A percentile compares a stretch with the other conserved stretches of the same genome.
Evolutionary conservation across 768 basidiomycete species (phyloP).

Genomic region (Lentinus tigrinus): DNA sequence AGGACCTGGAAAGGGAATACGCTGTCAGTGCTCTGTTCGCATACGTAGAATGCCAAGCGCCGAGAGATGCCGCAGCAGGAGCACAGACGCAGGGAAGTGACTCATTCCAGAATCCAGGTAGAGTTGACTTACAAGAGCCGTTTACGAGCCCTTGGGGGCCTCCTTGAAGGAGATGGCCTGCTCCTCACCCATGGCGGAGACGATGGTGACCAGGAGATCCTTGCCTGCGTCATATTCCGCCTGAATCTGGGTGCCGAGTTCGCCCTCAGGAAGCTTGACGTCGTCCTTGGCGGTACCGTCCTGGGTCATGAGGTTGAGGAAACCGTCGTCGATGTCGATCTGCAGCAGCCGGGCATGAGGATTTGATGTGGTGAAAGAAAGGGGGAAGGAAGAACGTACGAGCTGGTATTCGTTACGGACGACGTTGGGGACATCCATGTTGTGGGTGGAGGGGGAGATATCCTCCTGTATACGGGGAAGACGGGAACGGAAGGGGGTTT

Average conservation of each 20-base stretch:
- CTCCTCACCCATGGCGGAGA: constrained; percentile 92
- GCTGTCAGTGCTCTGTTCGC: neutral
- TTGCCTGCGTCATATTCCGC: constrained; percentile 79
- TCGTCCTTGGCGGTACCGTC: constrained; percentile 90
- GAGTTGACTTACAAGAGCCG: neutral
- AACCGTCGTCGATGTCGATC: constrained; percentile 91
- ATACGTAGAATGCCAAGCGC: neutral
- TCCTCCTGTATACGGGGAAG: constrained; percentile 61
- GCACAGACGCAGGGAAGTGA: too few species aligned
- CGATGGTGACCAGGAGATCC: constrained; percentile 83
- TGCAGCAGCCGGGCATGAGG: constrained; percentile 25
- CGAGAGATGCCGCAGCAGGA: too few species aligned
- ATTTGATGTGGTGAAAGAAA: neutral
- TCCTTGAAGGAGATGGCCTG: constrained; percentile 89
- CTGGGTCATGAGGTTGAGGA: constrained; percentile 87
- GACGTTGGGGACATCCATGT: constrained; percentile 99
- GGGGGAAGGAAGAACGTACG: constrained; percentile 40
- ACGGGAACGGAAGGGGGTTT: neutral
- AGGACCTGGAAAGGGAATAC: constrained; percentile 3
- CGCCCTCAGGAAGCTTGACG: constrained; percentile 87
- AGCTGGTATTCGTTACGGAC: constrained; percentile 86
- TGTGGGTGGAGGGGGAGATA: constrained; percentile 96
- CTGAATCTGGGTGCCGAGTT: constrained; percentile 73
- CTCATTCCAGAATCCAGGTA: neutral
- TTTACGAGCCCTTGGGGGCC: constrained; percentile 62